Evolutionary conservation across 2,329 filamentous ascomycete genomes (phyloP).

Genomic region (Fusarium sacchari): DNA sequence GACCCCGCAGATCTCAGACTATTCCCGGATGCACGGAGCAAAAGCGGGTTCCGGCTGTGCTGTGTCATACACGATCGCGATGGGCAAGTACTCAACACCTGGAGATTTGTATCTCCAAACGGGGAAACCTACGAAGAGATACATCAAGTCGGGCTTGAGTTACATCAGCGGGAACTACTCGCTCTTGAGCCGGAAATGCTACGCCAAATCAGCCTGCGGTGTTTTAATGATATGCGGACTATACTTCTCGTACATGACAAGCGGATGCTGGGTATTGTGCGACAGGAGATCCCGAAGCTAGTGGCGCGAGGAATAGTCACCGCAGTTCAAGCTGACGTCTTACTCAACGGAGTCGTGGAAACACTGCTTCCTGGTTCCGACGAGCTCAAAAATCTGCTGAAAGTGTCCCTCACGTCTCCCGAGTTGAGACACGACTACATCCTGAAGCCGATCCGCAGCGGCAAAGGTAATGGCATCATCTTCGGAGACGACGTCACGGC

Average conservation of each 20-base stretch:
- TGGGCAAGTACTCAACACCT: background rate
- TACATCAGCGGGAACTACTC: constrained; percentile 52
- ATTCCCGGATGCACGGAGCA: constrained; percentile 37
- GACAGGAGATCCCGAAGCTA: constrained; percentile 47
- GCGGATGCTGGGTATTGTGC: constrained; percentile 53
- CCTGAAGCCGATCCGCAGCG: constrained; percentile 52
- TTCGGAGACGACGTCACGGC: constrained; percentile 51
- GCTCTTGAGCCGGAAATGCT: constrained; percentile 46
- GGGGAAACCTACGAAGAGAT: constrained; percentile 48
- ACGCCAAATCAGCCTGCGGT: constrained; percentile 49
- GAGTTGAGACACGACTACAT: constrained; percentile 45
- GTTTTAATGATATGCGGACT: constrained; percentile 55
- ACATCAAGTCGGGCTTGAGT: constrained; percentile 52
- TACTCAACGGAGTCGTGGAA: constrained; percentile 47
- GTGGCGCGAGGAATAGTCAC: constrained; percentile 43
- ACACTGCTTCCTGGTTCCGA: constrained; percentile 48
- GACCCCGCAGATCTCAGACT: constrained; percentile 48
- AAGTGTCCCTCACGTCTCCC: constrained; percentile 12
- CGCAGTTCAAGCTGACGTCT: constrained; percentile 35
- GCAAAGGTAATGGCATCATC: constrained; percentile 53
- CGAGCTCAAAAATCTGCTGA: constrained; percentile 37
- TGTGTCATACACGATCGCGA: constrained; percentile 33
- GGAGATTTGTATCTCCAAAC: constrained; percentile 19
- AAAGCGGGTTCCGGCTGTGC: constrained; percentile 45
- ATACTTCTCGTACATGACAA: constrained; percentile 55